Conservation (phyloP, 257 asterid species). For the Solanum bulbocastanum region DNA sequence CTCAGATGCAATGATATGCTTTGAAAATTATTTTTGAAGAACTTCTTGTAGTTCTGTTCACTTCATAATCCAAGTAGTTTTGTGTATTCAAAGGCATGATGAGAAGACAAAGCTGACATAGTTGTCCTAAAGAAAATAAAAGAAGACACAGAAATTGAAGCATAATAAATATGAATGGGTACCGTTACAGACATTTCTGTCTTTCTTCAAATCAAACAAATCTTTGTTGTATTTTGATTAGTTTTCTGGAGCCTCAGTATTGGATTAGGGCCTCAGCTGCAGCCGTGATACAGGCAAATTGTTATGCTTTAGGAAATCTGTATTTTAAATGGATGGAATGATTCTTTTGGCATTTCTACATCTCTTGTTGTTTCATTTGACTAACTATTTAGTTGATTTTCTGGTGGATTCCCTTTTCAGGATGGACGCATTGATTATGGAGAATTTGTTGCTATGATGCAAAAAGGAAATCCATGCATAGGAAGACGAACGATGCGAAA, state of each 20-base stretch:
- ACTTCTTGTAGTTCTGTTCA: background rate
- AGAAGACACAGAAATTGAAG: background rate
- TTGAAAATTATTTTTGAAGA: background rate
- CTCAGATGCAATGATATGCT: background rate
- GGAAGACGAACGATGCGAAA: conserved; percentile 46
- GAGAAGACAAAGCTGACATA: background rate
- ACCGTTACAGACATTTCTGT: background rate
- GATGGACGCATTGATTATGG: conserved; percentile 45
- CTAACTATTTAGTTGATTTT: background rate
- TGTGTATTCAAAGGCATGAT: background rate
- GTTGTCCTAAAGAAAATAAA: background rate
- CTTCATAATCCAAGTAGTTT: background rate
- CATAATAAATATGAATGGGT: background rate
- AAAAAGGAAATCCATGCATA: conserved; percentile 37
- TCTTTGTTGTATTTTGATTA: background rate
- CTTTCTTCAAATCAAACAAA: background rate
- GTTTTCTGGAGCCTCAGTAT: background rate
- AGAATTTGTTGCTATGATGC: conserved; percentile 51
- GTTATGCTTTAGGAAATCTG: background rate
- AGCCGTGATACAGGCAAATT: background rate
- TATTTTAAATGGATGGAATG: background rate
- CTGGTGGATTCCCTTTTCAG: conserved; percentile 13
- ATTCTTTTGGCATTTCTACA: background rate
- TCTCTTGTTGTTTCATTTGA: background rate
- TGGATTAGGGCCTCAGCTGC: background rate